phyloP scores from a whole-genome alignment of 129 eudicot species.

The carrot (Daucus carota) region DNA sequence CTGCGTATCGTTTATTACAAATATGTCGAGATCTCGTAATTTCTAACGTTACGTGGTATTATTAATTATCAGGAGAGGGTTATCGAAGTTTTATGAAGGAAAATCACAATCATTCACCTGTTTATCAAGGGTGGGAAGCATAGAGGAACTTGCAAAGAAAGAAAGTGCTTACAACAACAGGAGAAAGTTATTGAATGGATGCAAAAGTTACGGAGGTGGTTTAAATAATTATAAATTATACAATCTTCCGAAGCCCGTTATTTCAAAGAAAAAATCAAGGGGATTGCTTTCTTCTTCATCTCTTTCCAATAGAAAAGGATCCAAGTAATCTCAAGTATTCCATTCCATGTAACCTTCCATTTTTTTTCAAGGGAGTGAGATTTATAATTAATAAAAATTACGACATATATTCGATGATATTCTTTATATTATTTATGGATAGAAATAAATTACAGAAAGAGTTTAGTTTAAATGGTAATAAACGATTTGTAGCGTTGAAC shows the following conservation, averaged over 20 bases:
- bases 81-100: conserved; percentile 9
- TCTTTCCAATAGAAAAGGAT: conserved; percentile 1
- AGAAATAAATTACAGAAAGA: too few species aligned
- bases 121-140: conserved; percentile 10
- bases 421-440: too few species aligned
- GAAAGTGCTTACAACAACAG: conserved; percentile 8
- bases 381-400: too few species aligned
- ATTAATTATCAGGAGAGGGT: background rate
- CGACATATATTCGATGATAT: too few species aligned
- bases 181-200: background rate
- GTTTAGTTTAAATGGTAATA: too few species aligned
- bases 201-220: background rate
- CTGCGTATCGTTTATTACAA: too few species aligned
- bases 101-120: conserved; percentile 4
- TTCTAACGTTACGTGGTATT: background rate
- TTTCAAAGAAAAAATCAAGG: background rate
- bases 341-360: background rate
- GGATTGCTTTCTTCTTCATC: background rate
- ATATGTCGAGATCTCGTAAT: too few species aligned
- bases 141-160: conserved; percentile 11
- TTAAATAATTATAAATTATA: conserved; percentile 2
- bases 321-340: background rate
- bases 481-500: too few species aligned
- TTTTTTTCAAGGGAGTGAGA: background rate
- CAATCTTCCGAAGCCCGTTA: conserved; percentile 2